Percentiles rank a stretch among this genome's conserved stretches.
phyloP scores from a whole-genome alignment of 192 early-diverging fungal species.

The Irineochytrium annulatum region DNA sequence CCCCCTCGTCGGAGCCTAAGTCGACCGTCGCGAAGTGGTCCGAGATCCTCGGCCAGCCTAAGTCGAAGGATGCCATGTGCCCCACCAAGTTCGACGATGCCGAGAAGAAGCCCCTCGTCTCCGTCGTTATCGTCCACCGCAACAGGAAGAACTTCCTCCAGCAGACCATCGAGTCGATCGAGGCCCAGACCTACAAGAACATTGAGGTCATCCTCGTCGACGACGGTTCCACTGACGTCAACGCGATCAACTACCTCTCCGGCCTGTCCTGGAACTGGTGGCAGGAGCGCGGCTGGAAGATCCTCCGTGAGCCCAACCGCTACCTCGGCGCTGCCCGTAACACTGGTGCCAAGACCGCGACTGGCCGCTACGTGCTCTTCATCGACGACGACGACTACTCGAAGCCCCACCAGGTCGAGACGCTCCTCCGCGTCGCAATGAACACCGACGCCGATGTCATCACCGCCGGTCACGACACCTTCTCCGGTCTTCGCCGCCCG shows the following conservation, averaged over 20 bases:
- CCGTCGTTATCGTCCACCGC: slow-evolving; percentile 35
- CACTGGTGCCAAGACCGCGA: slow-evolving; percentile 31
- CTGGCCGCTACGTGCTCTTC: slow-evolving; percentile 35
- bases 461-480: slow-evolving; percentile 39
- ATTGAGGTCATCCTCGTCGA: slow-evolving; percentile 40
- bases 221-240: slow-evolving; percentile 33
- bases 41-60: not conserved
- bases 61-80: slow-evolving; percentile 9
- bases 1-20: not conserved
- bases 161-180: slow-evolving; percentile 29
- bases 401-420: slow-evolving; percentile 38
- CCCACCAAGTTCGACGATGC: slow-evolving; percentile 7
- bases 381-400: slow-evolving; percentile 42
- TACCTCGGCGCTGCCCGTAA: slow-evolving; percentile 43
- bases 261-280: slow-evolving; percentile 40
- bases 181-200: slow-evolving; percentile 38
- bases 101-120: slow-evolving; percentile 30
- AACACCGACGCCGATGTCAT: slow-evolving; percentile 39
- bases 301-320: slow-evolving; percentile 34
- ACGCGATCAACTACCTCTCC: slow-evolving; percentile 24
- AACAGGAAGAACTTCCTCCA: slow-evolving; percentile 38
- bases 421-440: slow-evolving; percentile 35
- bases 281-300: slow-evolving; percentile 34
- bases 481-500: slow-evolving; percentile 21
- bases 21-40: slow-evolving; percentile 11